Evolutionary conservation across 2,329 filamentous ascomycete species (phyloP).

Genomic region (Helotiales sp.): DNA sequence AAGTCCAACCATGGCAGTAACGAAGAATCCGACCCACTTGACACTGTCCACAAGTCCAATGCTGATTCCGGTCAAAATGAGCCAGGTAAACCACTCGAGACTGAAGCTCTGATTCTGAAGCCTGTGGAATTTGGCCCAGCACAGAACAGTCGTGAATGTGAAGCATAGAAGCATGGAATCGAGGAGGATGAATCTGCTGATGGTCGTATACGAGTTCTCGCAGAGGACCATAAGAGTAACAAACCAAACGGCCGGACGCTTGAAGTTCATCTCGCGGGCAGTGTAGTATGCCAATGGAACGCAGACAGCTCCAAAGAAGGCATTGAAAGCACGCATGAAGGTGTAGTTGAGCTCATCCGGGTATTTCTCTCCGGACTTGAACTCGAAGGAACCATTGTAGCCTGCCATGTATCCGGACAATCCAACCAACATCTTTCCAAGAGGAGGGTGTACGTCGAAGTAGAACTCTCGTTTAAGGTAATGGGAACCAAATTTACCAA

Average conservation of each 20-base stretch:
- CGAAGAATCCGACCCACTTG: slow-evolving; percentile 97
- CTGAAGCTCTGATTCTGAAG: slow-evolving; percentile 86
- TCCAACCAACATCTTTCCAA: slow-evolving; percentile 98
- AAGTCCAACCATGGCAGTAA: slow-evolving; percentile 89
- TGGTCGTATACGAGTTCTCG: slow-evolving; percentile 99
- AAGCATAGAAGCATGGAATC: slow-evolving; percentile 99
- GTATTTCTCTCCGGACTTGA: slow-evolving; percentile 97
- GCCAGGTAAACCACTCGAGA: slow-evolving; percentile 91
- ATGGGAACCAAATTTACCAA: slow-evolving; percentile 97
- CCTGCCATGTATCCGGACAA: slow-evolving; percentile 94
- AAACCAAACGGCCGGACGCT: slow-evolving; percentile 88
- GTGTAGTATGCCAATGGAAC: slow-evolving; percentile 96
- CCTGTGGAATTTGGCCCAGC: slow-evolving; percentile 96
- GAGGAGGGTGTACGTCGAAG: slow-evolving; percentile 93
- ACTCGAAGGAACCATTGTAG: slow-evolving; percentile 99
- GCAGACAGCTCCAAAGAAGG: slow-evolving; percentile 89
- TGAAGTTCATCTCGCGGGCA: slow-evolving; percentile 86
- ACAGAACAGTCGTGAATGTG: slow-evolving; percentile 95
- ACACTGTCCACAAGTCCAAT: slow-evolving; percentile 99
- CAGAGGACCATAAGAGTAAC: slow-evolving; percentile 96
- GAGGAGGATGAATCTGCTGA: slow-evolving; percentile 96
- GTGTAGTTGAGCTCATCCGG: slow-evolving; percentile 94
- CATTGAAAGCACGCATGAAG: slow-evolving; percentile 98
- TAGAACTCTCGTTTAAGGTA: slow-evolving; percentile 99
- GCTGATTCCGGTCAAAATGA: slow-evolving; percentile 90